Conservation (phyloP, 345 rosid genomes). For the Laguncularia racemosa region DNA sequence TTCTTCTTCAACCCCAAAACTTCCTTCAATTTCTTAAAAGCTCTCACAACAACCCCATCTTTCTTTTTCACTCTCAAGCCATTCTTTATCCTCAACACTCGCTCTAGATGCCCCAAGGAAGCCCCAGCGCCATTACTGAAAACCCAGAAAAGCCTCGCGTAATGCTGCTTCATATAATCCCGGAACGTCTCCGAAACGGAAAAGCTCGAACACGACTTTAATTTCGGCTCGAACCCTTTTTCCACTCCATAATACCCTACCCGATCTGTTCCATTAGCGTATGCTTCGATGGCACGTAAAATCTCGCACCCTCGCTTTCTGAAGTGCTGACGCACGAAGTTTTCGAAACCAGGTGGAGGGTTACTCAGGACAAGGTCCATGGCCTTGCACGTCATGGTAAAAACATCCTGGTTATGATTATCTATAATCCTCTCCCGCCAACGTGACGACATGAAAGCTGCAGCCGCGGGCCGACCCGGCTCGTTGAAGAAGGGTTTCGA, state of each 20-base stretch:
- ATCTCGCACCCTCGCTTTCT: conserved; percentile 20
- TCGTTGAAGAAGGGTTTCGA: conserved; percentile 50
- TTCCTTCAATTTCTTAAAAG: conserved; percentile 21
- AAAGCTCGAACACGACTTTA: background rate
- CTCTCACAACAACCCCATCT: conserved; percentile 11
- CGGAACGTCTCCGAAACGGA: conserved; percentile 20
- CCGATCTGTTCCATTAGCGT: conserved; percentile 18
- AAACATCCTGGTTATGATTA: conserved; percentile 30
- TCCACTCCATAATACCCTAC: conserved; percentile 26
- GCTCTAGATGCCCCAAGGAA: conserved; percentile 16
- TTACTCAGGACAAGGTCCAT: conserved; percentile 16
- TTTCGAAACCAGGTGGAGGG: conserved; percentile 42
- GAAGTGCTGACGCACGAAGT: conserved; percentile 30
- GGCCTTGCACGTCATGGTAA: conserved; percentile 29
- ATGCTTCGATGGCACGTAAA: conserved; percentile 31
- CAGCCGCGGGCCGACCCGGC: conserved; percentile 25
- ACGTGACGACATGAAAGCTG: background rate
- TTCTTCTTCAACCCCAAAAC: conserved; percentile 28
- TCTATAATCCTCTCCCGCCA: conserved; percentile 23
- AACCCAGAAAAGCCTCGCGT: conserved; percentile 14
- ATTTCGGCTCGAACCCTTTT: background rate
- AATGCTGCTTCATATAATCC: conserved; percentile 18
- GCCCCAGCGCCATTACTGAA: conserved; percentile 22
- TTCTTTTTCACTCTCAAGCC: conserved; percentile 3
- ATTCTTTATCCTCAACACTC: conserved; percentile 9